Evolutionary conservation across 768 basidiomycete genomes (phyloP).

Genomic region (Boletus reticulatus): DNA sequence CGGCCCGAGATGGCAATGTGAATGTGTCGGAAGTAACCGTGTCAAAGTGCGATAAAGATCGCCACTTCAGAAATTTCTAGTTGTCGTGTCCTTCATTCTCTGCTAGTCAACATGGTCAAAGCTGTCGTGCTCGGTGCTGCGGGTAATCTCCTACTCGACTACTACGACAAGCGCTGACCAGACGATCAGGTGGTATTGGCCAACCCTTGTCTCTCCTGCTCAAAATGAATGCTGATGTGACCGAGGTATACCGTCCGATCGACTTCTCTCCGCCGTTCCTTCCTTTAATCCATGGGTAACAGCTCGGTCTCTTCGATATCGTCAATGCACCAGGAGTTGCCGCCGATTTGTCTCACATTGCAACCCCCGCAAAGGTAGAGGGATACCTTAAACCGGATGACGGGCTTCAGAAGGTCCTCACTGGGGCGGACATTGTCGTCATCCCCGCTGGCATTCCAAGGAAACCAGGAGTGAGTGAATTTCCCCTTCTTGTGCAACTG

Average conservation of each 20-base stretch:
- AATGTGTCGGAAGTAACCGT: constrained; percentile 15
- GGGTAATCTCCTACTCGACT: constrained; percentile 44
- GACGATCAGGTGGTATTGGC: constrained; percentile 83
- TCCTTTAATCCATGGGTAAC: constrained; percentile 2
- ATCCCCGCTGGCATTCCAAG: constrained; percentile 97
- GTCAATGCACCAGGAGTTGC: constrained; percentile 97
- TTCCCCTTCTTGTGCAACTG: neutral
- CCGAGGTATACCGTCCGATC: constrained; percentile 49
- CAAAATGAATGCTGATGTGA: constrained; percentile 80
- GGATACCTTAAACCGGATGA: constrained; percentile 81
- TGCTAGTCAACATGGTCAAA: constrained; percentile 43
- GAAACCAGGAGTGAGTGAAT: constrained; percentile 78
- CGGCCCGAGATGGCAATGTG: neutral
- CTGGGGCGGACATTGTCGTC: constrained; percentile 85
- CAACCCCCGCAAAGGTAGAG: constrained; percentile 79
- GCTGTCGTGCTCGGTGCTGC: constrained; percentile 97
- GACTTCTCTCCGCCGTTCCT: neutral
- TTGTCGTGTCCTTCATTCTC: neutral
- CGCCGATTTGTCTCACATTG: constrained; percentile 91
- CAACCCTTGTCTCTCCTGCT: constrained; percentile 93
- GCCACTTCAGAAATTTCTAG: neutral
- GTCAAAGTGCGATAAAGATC: constrained; percentile 17
- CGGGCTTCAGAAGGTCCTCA: constrained; percentile 78
- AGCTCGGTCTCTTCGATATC: constrained; percentile 94
- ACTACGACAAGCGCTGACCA: constrained; percentile 1